phyloP scores from a whole-genome alignment of 257 asterid species.

The Solanum corneliomulleri region DNA sequence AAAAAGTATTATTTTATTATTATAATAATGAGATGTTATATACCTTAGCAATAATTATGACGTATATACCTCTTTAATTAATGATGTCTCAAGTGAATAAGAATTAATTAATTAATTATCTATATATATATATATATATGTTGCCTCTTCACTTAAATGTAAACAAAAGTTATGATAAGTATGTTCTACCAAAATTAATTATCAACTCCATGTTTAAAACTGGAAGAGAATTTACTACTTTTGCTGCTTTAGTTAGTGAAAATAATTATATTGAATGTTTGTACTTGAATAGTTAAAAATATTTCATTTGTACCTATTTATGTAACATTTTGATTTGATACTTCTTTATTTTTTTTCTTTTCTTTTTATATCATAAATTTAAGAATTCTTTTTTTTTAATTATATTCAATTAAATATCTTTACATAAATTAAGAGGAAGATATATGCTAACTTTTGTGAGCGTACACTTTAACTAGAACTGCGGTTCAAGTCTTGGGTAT shows the following conservation, averaged over 20 bases:
- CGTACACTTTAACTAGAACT: no score
- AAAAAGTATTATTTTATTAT: background rate
- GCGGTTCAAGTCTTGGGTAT: no score
- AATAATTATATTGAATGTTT: background rate
- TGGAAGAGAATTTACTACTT: background rate
- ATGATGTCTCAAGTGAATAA: background rate
- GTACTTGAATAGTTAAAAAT: background rate
- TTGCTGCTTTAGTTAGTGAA: background rate
- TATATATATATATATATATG: background rate
- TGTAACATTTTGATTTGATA: no score
- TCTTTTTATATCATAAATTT: no score
- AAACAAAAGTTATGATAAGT: background rate
- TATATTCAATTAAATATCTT: no score
- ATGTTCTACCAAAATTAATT: background rate
- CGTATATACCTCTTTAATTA: background rate
- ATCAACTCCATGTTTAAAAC: background rate
- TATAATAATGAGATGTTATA: background rate
- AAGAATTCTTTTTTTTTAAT: no score
- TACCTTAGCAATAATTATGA: background rate
- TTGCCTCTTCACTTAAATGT: background rate
- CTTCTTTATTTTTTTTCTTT: no score
- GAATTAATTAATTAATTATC: background rate
- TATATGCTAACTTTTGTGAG: no score
- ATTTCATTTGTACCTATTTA: no score
- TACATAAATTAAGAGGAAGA: no score